These are phyloP conservation scores for Nakataea oryzae DNA, from an alignment of 2,329 filamentous ascomycete genomes.

Conservation along the genomic window DNA sequence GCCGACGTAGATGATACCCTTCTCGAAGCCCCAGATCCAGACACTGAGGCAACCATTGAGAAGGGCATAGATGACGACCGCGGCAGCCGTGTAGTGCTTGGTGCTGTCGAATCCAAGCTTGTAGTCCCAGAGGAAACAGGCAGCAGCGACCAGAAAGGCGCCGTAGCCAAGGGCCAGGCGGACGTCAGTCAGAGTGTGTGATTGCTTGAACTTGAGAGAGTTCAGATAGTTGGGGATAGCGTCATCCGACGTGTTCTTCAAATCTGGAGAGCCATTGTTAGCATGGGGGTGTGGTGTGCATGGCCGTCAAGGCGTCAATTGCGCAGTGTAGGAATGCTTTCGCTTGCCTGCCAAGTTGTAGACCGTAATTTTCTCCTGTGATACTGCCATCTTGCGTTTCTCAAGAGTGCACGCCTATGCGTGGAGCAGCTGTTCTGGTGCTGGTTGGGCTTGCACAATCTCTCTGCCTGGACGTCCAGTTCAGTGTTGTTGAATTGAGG, in stretches of 20 bases:
- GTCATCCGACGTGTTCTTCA: slow-evolving; percentile 95
- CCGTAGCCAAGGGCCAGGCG: slow-evolving; percentile 75
- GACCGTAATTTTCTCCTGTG: slow-evolving; percentile 50
- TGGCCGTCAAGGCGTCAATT: neutral
- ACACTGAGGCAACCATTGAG: slow-evolving; percentile 70
- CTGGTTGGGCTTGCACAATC: neutral
- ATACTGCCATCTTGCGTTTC: slow-evolving; percentile 23
- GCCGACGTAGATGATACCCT: slow-evolving; percentile 72
- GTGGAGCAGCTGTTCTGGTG: neutral
- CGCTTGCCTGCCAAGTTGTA: slow-evolving; percentile 54
- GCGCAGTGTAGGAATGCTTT: neutral
- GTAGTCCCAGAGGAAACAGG: slow-evolving; percentile 86
- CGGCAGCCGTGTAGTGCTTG: slow-evolving; percentile 68
- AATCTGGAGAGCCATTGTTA: slow-evolving; percentile 46
- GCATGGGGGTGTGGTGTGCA: slow-evolving; percentile 3
- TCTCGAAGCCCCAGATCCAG: slow-evolving; percentile 81
- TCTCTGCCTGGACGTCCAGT: too few relatives aligned
- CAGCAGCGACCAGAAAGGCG: slow-evolving; percentile 69
- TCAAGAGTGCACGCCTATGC: neutral
- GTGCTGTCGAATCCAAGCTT: slow-evolving; percentile 81
- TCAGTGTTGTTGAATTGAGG: too few relatives aligned
- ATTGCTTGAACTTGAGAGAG: slow-evolving; percentile 73
- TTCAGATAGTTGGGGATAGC: slow-evolving; percentile 89
- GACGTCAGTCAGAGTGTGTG: slow-evolving; percentile 70
- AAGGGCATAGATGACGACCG: slow-evolving; percentile 68